Percentiles rank a stretch among this genome's conserved stretches.
Conservation (phyloP, 306 rosid species). For the Lathyrus tuberosus region DNA sequence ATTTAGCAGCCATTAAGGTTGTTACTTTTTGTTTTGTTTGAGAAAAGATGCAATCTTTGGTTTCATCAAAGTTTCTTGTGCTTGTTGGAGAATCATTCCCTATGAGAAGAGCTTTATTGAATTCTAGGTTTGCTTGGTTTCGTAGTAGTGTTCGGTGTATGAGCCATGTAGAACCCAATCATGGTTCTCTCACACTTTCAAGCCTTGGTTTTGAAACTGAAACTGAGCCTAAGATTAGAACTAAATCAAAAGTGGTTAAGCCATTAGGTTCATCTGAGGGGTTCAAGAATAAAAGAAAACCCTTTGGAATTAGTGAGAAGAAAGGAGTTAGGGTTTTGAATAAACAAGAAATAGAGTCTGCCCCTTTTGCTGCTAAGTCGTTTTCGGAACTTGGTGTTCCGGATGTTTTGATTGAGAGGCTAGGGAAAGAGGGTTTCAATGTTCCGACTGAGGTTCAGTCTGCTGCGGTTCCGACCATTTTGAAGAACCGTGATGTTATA, state of each 20-base stretch:
- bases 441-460: slow-evolving; percentile 91
- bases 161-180: slow-evolving; percentile 22
- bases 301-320: slow-evolving; percentile 42
- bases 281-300: slow-evolving; percentile 52
- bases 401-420: slow-evolving; percentile 58
- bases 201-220: slow-evolving; percentile 55
- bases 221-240: slow-evolving; percentile 39
- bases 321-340: slow-evolving; percentile 42
- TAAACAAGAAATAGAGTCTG: slow-evolving; percentile 52
- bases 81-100: slow-evolving; percentile 68
- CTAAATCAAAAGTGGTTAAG: slow-evolving; percentile 45
- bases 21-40: not conserved
- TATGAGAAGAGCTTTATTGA: slow-evolving; percentile 53
- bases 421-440: slow-evolving; percentile 72
- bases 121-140: slow-evolving; percentile 58
- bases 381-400: slow-evolving; percentile 90
- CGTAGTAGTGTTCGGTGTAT: slow-evolving; percentile 48
- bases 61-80: slow-evolving; percentile 58
- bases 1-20: slow-evolving; percentile 21
- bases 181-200: slow-evolving; percentile 59
- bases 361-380: slow-evolving; percentile 71
- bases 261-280: slow-evolving; percentile 44
- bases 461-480: slow-evolving; percentile 78
- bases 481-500: slow-evolving; percentile 70
- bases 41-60: slow-evolving; percentile 62